Evolutionary conservation across 2,329 filamentous ascomycete species (phyloP), one percentile per base, ranked within the genome.

Genomic region (Bimuria novae-zelandiae): DNA sequence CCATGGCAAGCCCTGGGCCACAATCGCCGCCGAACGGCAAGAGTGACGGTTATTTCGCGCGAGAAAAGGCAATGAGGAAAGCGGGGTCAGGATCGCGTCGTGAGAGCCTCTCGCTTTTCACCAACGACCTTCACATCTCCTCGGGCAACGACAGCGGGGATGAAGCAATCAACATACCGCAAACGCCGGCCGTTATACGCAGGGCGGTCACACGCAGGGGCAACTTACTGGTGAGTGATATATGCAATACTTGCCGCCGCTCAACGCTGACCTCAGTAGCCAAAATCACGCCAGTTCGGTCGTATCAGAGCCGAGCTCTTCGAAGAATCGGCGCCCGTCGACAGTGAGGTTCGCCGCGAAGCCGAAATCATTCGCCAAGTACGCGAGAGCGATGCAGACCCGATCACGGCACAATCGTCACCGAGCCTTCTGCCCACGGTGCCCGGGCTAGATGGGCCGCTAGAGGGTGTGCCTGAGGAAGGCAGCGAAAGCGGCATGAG

Each of bases 321-420:
- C 52, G 94, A 99, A 76, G 94, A 99, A 76, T 84, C 85, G 14
- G 86, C 92, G 0, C 94, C 94, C 0, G 80, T 96, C 8, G 94
- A 99, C 64, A 88, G 89, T 36, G 94, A 99, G 73, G 86, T 91
- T 52, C 87, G 89, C 47, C 88, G 92, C 33, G 94, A 99, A 78
- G 92, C 93, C 32, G 93, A 97, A 74, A 94, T 97, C 4, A 91
- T 99, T 57, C 89, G 91, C 45, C 94, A 97, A 74, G 92, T 97
- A 23, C 89, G 92, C 36, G 94, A 97, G 72, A 93, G 88, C 63
- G 92, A 97, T 65, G 82, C 87, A 57, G 84, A 86, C 43, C 76
- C 63, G 62, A 78, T 77, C 19, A 87, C 86, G 2, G 81, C 84
- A 1, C 81, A 87, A 30, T 89, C 88, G 0, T 92, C 89, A 7